phyloP scores from a whole-genome alignment of 306 rosid genomes.

The Vigna reflexopilosa region DNA sequence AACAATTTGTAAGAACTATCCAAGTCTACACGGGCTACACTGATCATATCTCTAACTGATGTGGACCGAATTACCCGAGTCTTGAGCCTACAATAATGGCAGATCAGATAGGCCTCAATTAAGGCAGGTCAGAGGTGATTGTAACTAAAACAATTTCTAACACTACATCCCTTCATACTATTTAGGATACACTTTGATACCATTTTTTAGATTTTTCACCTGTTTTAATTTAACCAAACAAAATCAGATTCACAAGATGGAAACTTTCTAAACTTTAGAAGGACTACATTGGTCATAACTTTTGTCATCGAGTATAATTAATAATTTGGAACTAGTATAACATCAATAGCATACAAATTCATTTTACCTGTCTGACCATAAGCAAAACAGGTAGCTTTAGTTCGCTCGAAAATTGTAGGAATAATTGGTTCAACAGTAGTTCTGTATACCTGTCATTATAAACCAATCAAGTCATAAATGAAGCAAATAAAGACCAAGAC shows the following conservation, averaged over 20 bases:
- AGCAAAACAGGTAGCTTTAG: constrained; percentile 99
- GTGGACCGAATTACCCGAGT: neutral
- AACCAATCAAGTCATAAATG: constrained; percentile 39
- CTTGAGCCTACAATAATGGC: neutral
- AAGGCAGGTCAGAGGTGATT: neutral
- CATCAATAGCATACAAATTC: constrained; percentile 24
- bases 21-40: neutral
- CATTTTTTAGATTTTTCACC: neutral
- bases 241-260: neutral
- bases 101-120: neutral
- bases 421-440: constrained; percentile 94
- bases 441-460: constrained; percentile 73
- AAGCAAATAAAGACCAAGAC: constrained; percentile 35
- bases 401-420: constrained; percentile 91
- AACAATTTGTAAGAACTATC: neutral
- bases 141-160: neutral
- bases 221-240: neutral
- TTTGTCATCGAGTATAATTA: neutral
- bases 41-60: neutral
- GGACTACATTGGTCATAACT: neutral
- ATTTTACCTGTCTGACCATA: constrained; percentile 94
- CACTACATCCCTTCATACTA: neutral
- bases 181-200: neutral
- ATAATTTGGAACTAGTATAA: constrained; percentile 11
- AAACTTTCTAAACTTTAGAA: neutral